Conservation (phyloP, 2,329 filamentous ascomycete species). For the Keithomyces neogunnii region DNA sequence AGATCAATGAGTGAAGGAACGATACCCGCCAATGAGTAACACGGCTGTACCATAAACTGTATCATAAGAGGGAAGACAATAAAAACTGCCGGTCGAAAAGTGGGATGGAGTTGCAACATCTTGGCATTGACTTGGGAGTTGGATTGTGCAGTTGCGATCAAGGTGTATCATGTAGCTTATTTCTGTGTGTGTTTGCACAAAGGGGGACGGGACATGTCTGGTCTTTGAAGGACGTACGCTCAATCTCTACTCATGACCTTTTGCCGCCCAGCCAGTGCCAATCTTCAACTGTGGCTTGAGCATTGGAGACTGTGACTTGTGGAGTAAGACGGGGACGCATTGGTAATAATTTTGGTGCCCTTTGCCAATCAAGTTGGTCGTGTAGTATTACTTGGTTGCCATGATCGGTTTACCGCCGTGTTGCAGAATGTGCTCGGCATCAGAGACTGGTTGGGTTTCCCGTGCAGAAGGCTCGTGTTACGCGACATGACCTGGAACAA, state of each 20-base stretch:
- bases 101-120: not conserved
- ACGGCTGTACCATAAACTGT: conserved; percentile 26
- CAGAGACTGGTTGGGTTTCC: too few species aligned
- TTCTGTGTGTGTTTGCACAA: not conserved
- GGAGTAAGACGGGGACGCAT: too few species aligned
- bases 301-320: too few species aligned
- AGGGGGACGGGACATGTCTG: conserved; percentile 8
- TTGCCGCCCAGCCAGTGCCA: too few species aligned
- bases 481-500: too few species aligned
- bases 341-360: too few species aligned
- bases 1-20: conserved; percentile 80
- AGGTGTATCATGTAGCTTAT: not conserved
- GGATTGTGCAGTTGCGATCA: not conserved
- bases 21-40: conserved; percentile 13
- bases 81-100: conserved; percentile 7
- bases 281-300: too few species aligned
- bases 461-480: too few species aligned
- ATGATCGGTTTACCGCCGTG: too few species aligned
- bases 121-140: not conserved
- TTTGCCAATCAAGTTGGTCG: too few species aligned
- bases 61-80: conserved; percentile 16
- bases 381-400: too few species aligned
- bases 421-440: too few species aligned
- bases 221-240: conserved; percentile 14
- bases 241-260: conserved; percentile 20